Percentiles rank a stretch among this genome's conserved stretches.
Evolutionary conservation across 129 eudicot genomes (phyloP).

Genomic region (Chrysanthemum lavandulifolium): DNA sequence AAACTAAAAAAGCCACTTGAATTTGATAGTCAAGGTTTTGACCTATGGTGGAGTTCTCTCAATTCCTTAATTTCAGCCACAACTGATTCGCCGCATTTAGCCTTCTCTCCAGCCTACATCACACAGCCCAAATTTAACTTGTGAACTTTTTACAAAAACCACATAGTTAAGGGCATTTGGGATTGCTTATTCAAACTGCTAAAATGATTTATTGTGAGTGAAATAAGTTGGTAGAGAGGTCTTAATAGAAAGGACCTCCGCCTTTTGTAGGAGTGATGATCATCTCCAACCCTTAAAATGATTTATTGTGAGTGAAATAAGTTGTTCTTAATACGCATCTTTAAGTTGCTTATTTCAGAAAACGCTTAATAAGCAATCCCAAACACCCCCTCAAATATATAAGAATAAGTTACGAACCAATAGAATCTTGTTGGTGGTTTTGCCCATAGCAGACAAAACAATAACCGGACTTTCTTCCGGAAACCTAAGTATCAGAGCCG

Average conservation of each 20-base stretch:
- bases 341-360: no score
- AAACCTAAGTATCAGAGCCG: constrained; percentile 83
- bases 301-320: background rate
- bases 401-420: constrained; percentile 26
- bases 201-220: no score
- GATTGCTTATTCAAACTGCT: no score
- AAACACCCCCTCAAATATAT: background rate
- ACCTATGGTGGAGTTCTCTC: constrained; percentile 82
- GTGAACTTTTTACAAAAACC: constrained; percentile 1
- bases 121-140: constrained; percentile 15
- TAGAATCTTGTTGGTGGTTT: constrained; percentile 85
- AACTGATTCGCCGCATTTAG: constrained; percentile 66
- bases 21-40: background rate
- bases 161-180: background rate
- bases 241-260: no score
- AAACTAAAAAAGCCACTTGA: constrained; percentile 2
- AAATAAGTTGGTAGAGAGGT: background rate
- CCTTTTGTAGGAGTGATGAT: no score
- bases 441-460: constrained; percentile 98
- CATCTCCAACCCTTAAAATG: no score
- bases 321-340: background rate
- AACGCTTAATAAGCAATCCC: no score
- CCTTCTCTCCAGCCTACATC: constrained; percentile 89
- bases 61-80: constrained; percentile 65
- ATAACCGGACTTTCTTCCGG: constrained; percentile 88